Evolutionary conservation across 768 basidiomycete genomes (phyloP).

Genomic region (Suillus discolor): DNA sequence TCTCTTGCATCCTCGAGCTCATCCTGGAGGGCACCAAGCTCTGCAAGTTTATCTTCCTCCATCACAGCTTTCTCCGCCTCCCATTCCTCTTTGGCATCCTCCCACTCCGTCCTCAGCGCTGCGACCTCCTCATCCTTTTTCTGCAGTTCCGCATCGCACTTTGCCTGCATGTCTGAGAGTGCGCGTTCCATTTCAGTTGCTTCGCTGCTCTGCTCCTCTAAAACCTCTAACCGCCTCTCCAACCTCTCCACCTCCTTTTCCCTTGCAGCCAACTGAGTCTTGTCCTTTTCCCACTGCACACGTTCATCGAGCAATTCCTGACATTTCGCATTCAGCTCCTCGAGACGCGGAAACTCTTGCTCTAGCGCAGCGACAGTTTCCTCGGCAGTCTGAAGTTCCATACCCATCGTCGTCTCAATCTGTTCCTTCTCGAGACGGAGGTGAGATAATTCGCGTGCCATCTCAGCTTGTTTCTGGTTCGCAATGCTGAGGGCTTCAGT

Average conservation of each 20-base stretch:
- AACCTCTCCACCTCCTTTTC: constrained; percentile 40
- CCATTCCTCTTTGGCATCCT: constrained; percentile 51
- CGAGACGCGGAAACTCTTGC: constrained; percentile 53
- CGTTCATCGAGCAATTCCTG: constrained; percentile 53
- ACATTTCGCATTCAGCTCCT: constrained; percentile 49
- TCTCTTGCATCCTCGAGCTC: constrained; percentile 49
- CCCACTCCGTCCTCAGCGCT: constrained; percentile 41
- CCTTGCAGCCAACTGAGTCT: constrained; percentile 38
- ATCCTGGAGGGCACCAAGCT: constrained; percentile 46
- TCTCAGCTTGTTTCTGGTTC: constrained; percentile 60
- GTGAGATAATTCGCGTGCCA: constrained; percentile 62
- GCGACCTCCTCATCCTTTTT: constrained; percentile 43
- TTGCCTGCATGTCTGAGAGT: constrained; percentile 37
- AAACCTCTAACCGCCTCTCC: constrained; percentile 43
- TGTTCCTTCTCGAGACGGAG: constrained; percentile 70
- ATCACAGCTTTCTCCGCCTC: constrained; percentile 49
- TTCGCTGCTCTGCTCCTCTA: constrained; percentile 46
- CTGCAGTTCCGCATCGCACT: constrained; percentile 40
- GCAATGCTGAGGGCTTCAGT: constrained; percentile 60
- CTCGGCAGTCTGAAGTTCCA: constrained; percentile 69
- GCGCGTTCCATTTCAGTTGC: constrained; percentile 42
- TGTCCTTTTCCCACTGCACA: constrained; percentile 52
- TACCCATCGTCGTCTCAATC: constrained; percentile 60
- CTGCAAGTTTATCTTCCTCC: constrained; percentile 53
- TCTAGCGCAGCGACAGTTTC: constrained; percentile 64